phyloP scores from a whole-genome alignment of 2,329 filamentous ascomycete genomes.

The Cercospora janseana region DNA sequence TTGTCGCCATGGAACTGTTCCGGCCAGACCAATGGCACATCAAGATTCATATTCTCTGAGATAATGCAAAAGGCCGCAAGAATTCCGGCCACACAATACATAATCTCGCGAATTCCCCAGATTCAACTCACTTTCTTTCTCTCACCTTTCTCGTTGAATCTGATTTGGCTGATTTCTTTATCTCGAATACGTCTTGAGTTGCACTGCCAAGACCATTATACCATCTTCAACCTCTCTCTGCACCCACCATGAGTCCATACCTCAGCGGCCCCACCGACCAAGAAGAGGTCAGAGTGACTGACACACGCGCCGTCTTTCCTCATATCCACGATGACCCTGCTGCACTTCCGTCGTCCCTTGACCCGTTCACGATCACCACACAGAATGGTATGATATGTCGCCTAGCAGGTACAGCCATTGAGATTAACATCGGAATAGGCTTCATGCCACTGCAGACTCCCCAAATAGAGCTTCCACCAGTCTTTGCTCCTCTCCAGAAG shows the following conservation, averaged over 20 bases:
- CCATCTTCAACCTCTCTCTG: conserved; percentile 12
- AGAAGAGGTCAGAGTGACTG: conserved; percentile 15
- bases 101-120: conserved; percentile 22
- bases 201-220: conserved; percentile 9
- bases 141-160: conserved; percentile 9
- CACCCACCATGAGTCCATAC: conserved; percentile 25
- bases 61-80: conserved; percentile 14
- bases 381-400: conserved; percentile 48
- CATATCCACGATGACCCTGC: conserved; percentile 33
- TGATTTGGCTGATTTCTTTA: conserved; percentile 12
- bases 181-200: conserved; percentile 6
- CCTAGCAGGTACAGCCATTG: not conserved
- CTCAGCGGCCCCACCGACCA: conserved; percentile 18
- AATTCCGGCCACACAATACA: conserved; percentile 29
- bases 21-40: conserved; percentile 28
- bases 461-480: conserved; percentile 60
- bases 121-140: conserved; percentile 22
- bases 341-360: conserved; percentile 29
- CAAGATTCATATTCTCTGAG: conserved; percentile 12
- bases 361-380: conserved; percentile 71
- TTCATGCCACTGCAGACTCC: conserved; percentile 65
- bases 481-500: conserved; percentile 70
- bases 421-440: conserved; percentile 35
- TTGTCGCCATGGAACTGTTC: conserved; percentile 25
- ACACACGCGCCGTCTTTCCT: conserved; percentile 27